Base-by-base conservation (phyloP, 805 yeast genomes). In the Candida hungchunana region DNA sequence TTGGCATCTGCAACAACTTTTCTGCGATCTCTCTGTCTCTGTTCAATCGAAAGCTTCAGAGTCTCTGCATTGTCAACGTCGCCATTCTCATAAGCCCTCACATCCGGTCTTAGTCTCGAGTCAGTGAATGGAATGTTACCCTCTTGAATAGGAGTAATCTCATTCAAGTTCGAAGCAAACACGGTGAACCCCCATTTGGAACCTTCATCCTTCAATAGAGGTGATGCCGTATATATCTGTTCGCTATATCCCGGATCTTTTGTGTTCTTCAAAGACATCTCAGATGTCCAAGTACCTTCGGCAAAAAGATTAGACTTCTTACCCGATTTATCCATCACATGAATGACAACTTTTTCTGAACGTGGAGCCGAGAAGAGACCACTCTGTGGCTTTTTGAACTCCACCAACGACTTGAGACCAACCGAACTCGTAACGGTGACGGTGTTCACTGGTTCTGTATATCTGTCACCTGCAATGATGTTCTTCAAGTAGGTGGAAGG, bases 401-500 rank as follows among this genome's bases (percentile, higher is more conserved):
- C 82, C 14, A 85, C 78, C 3, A 72, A 68, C 1, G 95, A 85
- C 43, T 68, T 75, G 26, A 71, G 67, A 0, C 94, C 94, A n/a
- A 64, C 65, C 2, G 86, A 75, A 3, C 88, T 75, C 30, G 73
- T 71, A 2, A 93, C 68, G 0, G 80, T 75, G 42, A 86, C 67
- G 3, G 77, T 60, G 13, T 85, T 79, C 3, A 72, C 67, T 1
- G 98, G 98, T 55, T 93, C 98, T 11, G 86, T 69, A 58, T 89
- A 93, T 57, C 87, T 83, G 51, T 93, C 98, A 18, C 98, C 97
- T 2, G 97, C 96, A 50, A 93, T 77, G 31, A 93, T 70, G 55
- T 90, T 90, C 51, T 90, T 81, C 49, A 93, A 62, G 50, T 85
- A 70, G 0, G 94, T 79, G 1, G 83, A 77, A 7, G 98, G 97